A percentile compares a stretch with the other conserved stretches of the same genome.
Evolutionary conservation across 164 flowering plant genomes (phyloP).

Genomic region (Dillenia turbinata): DNA sequence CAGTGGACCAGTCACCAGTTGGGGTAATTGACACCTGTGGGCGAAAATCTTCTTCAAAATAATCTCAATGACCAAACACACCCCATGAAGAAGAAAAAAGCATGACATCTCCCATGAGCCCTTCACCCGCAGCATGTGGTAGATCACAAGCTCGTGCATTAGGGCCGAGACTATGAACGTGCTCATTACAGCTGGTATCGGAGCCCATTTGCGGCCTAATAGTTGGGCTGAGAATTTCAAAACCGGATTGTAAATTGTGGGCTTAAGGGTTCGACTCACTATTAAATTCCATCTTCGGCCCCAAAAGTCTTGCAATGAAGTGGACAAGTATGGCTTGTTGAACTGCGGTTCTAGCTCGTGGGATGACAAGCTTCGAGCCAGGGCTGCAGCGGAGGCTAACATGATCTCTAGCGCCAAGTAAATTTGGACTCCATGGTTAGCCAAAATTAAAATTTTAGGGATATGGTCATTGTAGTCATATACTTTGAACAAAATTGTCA

Average conservation of each 20-base stretch:
- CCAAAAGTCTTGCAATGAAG: conserved; percentile 36
- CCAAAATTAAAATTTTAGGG: not conserved
- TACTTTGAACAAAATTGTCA: conserved; percentile 2
- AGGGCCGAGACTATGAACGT: conserved; percentile 22
- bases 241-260: conserved; percentile 14
- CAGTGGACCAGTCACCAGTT: conserved; percentile 10
- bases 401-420: conserved; percentile 2
- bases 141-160: conserved; percentile 25
- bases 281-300: conserved; percentile 31
- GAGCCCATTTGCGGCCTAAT: conserved; percentile 8
- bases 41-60: conserved; percentile 9
- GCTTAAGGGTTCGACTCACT: conserved; percentile 13
- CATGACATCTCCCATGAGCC: conserved; percentile 20
- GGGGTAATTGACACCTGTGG: conserved; percentile 8
- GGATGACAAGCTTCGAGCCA: not conserved
- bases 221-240: not conserved
- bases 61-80: conserved; percentile 15
- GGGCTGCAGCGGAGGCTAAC: not conserved
- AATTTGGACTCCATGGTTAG: not conserved
- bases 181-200: conserved; percentile 5
- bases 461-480: conserved; percentile 2
- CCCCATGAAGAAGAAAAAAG: conserved; percentile 24
- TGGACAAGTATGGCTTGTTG: conserved; percentile 19
- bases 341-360: conserved; percentile 18
- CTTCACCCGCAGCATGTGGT: conserved; percentile 6